Evolutionary conservation across 768 basidiomycete species (phyloP), one percentile per base, ranked within the genome.

Genomic region (Lactarius evosmus): DNA sequence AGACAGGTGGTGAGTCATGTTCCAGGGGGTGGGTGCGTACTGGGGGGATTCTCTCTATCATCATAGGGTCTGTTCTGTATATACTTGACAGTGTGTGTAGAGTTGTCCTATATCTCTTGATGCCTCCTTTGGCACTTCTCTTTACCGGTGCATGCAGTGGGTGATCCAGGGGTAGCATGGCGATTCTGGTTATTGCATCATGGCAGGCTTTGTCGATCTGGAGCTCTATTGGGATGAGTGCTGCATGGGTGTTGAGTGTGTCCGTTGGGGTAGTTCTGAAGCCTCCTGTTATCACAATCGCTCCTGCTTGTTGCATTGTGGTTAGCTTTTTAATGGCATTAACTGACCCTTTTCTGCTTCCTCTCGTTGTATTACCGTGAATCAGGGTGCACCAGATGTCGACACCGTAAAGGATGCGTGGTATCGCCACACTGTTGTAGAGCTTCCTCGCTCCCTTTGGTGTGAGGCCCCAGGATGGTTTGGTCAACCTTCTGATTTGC

Each of bases 271-370:
- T 64, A 0, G 67, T 65, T 6, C 66, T 27, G 3, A 71, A 50
- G 0, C 70, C 70, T 0, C 69, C 67, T 16, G 72, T 71, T 4
- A 72, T 70, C 0, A 56, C 55, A 0, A 69, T 36, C 0, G 67
- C 58, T 0, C 70, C 74, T 0, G 52, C 30, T 0, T 73, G 57
- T 57, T 76, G 74, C 0, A 71, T 56, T 0, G 50, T 36, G 1
- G 46, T 19, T 0, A 73, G 44, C 0, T 44, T 30, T 7, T 33
- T 34, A 0, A 55, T 55, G 0, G 56, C 55, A n/a, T n/a, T n/a
- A 7, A 61, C 30, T 0, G 61, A 57, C 0, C 67, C 67, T 6
- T 12, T 49, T 1, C 29, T 29, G 16, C 34, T 19, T 4, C 5
- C 29, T n/a, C 32, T 30, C 1, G 17, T 33, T 0, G n/a, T 0